Percentiles rank a stretch among this genome's conserved stretches.
Evolutionary conservation across 2,329 filamentous ascomycete species (phyloP).

Genomic region (Dothistroma pini): DNA sequence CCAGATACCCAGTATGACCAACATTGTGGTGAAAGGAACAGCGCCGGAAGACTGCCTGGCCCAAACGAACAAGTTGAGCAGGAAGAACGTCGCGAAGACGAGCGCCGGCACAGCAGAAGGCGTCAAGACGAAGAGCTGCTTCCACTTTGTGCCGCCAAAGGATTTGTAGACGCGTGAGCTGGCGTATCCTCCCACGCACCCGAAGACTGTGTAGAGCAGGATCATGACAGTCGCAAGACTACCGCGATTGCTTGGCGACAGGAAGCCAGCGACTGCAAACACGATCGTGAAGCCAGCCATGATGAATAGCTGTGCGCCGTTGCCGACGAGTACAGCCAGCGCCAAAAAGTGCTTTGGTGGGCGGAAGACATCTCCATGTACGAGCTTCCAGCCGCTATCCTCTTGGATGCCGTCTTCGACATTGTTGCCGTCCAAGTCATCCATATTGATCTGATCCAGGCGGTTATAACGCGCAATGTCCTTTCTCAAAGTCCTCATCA

Average conservation of each 20-base stretch:
- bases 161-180: slow-evolving; percentile 92
- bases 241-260: slow-evolving; percentile 93
- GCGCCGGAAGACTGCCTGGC: slow-evolving; percentile 87
- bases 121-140: slow-evolving; percentile 84
- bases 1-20: slow-evolving; percentile 90
- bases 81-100: slow-evolving; percentile 85
- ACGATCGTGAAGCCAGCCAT: slow-evolving; percentile 94
- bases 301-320: slow-evolving; percentile 92
- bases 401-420: slow-evolving; percentile 93
- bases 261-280: slow-evolving; percentile 89
- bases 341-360: slow-evolving; percentile 77
- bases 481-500: slow-evolving; percentile 83
- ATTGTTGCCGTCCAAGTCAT: slow-evolving; percentile 74
- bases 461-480: slow-evolving; percentile 97
- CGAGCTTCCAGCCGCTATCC: slow-evolving; percentile 97
- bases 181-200: slow-evolving; percentile 86
- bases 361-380: slow-evolving; percentile 96
- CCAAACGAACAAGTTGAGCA: slow-evolving; percentile 95
- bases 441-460: slow-evolving; percentile 83
- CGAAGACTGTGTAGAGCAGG: slow-evolving; percentile 87
- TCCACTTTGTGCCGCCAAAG: slow-evolving; percentile 90
- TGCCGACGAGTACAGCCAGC: slow-evolving; percentile 83
- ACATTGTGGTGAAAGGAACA: slow-evolving; percentile 95
- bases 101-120: slow-evolving; percentile 80
- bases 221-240: slow-evolving; percentile 92